A percentile compares a stretch with the other conserved stretches of the same genome.
These are phyloP conservation scores for Rubia balearica DNA, from an alignment of 305 asterid species.

Conservation along the genomic window DNA sequence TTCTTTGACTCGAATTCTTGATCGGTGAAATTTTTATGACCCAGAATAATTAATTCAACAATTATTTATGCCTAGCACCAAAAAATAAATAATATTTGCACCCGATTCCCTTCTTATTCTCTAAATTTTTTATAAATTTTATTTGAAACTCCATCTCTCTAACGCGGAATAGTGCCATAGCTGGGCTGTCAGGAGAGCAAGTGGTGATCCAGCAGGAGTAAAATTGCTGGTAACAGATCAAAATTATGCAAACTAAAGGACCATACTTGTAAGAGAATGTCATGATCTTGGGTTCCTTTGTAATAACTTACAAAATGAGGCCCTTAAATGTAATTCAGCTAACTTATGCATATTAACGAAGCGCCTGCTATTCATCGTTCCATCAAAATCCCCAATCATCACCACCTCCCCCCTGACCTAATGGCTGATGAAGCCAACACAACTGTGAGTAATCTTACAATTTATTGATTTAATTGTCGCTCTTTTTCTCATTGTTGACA, in stretches of 20 bases:
- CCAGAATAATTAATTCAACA: too few species aligned
- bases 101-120: too few species aligned
- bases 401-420: not conserved
- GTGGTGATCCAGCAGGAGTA: too few species aligned
- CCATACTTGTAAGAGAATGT: not conserved
- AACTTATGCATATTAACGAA: not conserved
- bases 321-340: not conserved
- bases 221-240: not conserved
- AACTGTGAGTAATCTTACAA: not conserved
- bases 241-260: not conserved
- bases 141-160: too few species aligned
- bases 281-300: not conserved
- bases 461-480: not conserved
- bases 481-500: not conserved
- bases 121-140: too few species aligned
- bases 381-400: not conserved
- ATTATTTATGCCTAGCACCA: too few species aligned
- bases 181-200: too few species aligned
- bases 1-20: too few species aligned
- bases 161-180: too few species aligned
- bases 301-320: not conserved
- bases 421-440: conserved; percentile 24
- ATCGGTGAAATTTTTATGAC: too few species aligned
- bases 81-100: too few species aligned
- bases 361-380: not conserved